A percentile compares a stretch with the other conserved stretches of the same genome.
Evolutionary conservation across 441 rosid genomes (phyloP).

Genomic region (Gossypium davidsonii): DNA sequence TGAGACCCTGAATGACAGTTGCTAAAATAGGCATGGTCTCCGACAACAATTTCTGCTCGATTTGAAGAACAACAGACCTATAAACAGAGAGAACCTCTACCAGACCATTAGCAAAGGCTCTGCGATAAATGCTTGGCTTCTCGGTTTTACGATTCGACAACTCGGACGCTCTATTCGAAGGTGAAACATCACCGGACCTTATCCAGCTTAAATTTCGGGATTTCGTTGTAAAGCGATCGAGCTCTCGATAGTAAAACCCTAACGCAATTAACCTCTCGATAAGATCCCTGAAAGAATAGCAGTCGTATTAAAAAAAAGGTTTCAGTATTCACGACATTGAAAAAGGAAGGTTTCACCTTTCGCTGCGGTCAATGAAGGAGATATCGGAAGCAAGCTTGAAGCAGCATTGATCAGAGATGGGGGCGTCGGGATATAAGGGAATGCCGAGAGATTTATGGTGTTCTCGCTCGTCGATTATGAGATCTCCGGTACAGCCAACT

Average conservation of each 20-base stretch:
- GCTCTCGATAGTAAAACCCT: conserved; percentile 87
- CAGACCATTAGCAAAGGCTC: conserved; percentile 90
- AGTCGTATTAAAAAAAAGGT: background rate
- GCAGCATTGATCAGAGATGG: conserved; percentile 53
- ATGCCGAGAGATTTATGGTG: conserved; percentile 55
- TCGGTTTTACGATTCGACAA: conserved; percentile 29
- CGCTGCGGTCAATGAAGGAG: conserved; percentile 79
- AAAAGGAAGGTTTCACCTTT: background rate
- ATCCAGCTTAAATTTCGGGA: conserved; percentile 86
- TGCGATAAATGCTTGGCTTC: conserved; percentile 64
- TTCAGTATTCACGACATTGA: background rate
- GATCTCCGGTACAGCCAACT: conserved; percentile 86
- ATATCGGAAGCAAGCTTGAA: conserved; percentile 87
- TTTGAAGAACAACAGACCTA: conserved; percentile 81
- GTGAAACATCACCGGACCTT: conserved; percentile 46
- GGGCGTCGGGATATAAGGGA: conserved; percentile 42
- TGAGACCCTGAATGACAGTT: conserved; percentile 74
- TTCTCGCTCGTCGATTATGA: conserved; percentile 78
- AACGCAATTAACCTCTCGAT: conserved; percentile 68
- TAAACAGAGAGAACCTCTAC: conserved; percentile 80
- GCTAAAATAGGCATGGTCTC: conserved; percentile 79
- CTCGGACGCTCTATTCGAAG: conserved; percentile 45
- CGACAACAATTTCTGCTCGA: conserved; percentile 73
- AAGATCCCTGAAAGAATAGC: conserved; percentile 47
- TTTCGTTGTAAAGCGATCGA: conserved; percentile 66